Base-by-base conservation (phyloP, 2,329 filamentous ascomycete genomes). In the Sclerotinia borealis region DNA sequence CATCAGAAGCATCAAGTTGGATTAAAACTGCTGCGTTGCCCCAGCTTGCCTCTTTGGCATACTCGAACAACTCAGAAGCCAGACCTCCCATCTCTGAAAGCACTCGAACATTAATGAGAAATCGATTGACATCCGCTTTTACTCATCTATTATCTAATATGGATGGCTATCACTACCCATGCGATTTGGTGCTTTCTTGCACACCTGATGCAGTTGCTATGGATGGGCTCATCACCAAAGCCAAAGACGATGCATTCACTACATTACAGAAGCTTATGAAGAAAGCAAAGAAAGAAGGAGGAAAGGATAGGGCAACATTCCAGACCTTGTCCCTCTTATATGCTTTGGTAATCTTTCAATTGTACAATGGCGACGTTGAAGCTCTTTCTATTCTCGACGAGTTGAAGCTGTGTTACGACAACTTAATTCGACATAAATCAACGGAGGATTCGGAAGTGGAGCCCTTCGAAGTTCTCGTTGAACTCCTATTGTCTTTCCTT, bases 281-380 rank as follows among this genome's bases (percentile, higher is more conserved):
- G 63, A 74, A 72, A 64, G 69, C 72, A 11, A 76, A 74, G 60
- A 75, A 68, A 54, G 68, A 70, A 61, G 48, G 74, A 68, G 69
- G 73, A 68, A 59, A 77, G 65, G 65, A 65, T 13, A 71, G 69
- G 51, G 62, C 68, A 34, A 67, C 70, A 27, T 59, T 79, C 19
- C 85, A 86, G 65, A 90, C 90, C 0, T 83, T 97, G 64, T 88
- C 89, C 25, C 81, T 97, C 41, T 82, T 98, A 1, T 92, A 96
- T 74, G 88, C 91, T 0, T 83, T 97, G 59, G 89, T 92, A 0
- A 84, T 97, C 17, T 81, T 98, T 62, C 92, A 97, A 75, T 82
- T 96, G 10, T 96, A 96, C 77, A 93, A 93, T 71, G 91, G 92
- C 29, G 92, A 96, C 64, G 82, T 89, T 0, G 95, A 98, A 72